phyloP scores from a whole-genome alignment of 2,329 filamentous ascomycete species.

The Aspergillus amoenus region DNA sequence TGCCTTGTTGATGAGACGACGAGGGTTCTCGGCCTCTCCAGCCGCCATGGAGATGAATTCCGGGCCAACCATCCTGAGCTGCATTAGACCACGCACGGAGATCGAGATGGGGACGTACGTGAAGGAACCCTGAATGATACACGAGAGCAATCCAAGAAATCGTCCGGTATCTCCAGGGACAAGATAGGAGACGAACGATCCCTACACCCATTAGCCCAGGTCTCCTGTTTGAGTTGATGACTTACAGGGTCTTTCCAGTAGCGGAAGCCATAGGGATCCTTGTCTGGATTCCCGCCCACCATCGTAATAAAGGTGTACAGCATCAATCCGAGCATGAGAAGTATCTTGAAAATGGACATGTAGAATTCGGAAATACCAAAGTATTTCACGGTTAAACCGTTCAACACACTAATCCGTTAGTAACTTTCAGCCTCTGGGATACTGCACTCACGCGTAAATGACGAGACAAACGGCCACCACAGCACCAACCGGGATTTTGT shows the following conservation, averaged over 20 bases:
- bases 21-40: constrained; percentile 1
- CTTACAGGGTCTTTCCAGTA: constrained; percentile 58
- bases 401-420: constrained; percentile 28
- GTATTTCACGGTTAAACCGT: constrained; percentile 43
- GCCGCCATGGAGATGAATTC: constrained; percentile 42
- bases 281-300: constrained; percentile 72
- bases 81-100: not conserved
- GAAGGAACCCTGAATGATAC: constrained; percentile 68
- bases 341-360: constrained; percentile 44
- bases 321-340: constrained; percentile 32
- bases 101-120: constrained; percentile 34
- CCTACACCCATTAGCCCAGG: constrained; percentile 9
- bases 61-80: constrained; percentile 56
- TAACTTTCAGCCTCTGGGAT: not conserved
- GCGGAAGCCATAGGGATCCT: constrained; percentile 69
- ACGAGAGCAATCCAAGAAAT: constrained; percentile 56
- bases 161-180: constrained; percentile 61
- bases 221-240: not conserved
- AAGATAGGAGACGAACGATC: constrained; percentile 66
- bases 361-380: constrained; percentile 51
- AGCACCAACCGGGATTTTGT: constrained; percentile 38
- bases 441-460: constrained; percentile 32
- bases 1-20: not conserved
- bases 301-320: constrained; percentile 69
- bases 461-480: constrained; percentile 40